Evolutionary conservation across 768 basidiomycete species (phyloP).

Genomic region (Tephrocybe sp.): DNA sequence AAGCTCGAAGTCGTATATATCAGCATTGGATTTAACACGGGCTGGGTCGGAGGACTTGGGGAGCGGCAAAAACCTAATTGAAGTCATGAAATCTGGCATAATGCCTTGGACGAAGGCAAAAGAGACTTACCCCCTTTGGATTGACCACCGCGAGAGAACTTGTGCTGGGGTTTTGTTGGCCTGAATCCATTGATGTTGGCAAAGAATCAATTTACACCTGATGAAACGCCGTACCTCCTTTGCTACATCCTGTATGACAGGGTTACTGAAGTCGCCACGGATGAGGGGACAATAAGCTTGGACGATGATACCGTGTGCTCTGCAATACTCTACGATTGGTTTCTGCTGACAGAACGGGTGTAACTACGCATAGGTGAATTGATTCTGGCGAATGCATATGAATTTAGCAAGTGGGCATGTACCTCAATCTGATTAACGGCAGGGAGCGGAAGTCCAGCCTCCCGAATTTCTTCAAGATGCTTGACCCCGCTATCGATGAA

Average conservation of each 20-base stretch:
- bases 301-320: conserved; percentile 53
- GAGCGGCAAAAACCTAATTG: conserved; percentile 83
- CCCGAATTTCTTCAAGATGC: conserved; percentile 73
- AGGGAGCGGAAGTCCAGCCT: conserved; percentile 61
- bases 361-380: conserved; percentile 46
- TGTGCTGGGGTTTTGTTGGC: conserved; percentile 65
- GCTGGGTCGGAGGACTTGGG: conserved; percentile 73
- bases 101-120: no score
- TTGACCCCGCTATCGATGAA: conserved; percentile 49
- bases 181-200: no score
- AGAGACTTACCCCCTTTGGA: conserved; percentile 81
- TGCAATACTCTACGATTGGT: conserved; percentile 75
- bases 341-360: conserved; percentile 83
- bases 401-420: conserved; percentile 15
- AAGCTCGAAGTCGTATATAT: conserved; percentile 78
- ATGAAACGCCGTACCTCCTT: conserved; percentile 47
- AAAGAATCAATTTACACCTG: no score
- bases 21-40: conserved; percentile 73
- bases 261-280: conserved; percentile 54
- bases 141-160: conserved; percentile 83
- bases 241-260: conserved; percentile 51
- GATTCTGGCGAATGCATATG: not conserved
- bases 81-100: no score
- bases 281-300: conserved; percentile 79
- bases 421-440: conserved; percentile 84